These are phyloP conservation scores for Syncephalastrum monosporum DNA, from an alignment of 371 early-diverging fungal species.

Conservation along the genomic window DNA sequence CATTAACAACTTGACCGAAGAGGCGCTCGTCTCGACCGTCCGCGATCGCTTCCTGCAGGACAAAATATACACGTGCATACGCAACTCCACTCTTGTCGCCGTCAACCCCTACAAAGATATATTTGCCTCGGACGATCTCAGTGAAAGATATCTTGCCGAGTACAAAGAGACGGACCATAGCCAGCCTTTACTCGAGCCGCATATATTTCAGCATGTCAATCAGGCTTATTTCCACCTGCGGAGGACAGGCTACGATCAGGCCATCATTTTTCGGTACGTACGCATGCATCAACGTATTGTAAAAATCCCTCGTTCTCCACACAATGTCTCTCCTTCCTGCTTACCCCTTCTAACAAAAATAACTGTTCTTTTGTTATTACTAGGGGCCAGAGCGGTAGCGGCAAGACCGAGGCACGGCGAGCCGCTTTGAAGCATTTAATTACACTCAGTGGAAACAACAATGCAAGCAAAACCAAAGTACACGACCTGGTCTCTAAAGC, in stretches of 20 bases:
- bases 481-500: constrained; percentile 74
- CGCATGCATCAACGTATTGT: too few relatives aligned
- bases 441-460: constrained; percentile 63
- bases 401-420: constrained; percentile 75
- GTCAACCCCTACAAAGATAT: constrained; percentile 50
- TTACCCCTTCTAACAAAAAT: too few relatives aligned
- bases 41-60: constrained; percentile 59
- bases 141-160: constrained; percentile 68
- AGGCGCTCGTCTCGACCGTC: constrained; percentile 53
- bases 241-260: constrained; percentile 78
- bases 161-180: constrained; percentile 47
- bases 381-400: constrained; percentile 83
- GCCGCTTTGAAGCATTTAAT: constrained; percentile 64
- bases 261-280: constrained; percentile 64
- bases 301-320: too few relatives aligned
- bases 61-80: constrained; percentile 64
- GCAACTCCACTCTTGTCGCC: constrained; percentile 54
- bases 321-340: too few relatives aligned
- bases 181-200: constrained; percentile 59
- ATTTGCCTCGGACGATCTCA: constrained; percentile 21
- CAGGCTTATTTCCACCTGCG: constrained; percentile 75
- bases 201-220: constrained; percentile 78
- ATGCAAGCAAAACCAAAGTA: constrained; percentile 69
- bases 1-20: constrained; percentile 41
- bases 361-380: too few relatives aligned